These are phyloP conservation scores for Babesia gibsoni DNA, from an alignment of 169 alveolate genomes.

Conservation along the genomic window DNA sequence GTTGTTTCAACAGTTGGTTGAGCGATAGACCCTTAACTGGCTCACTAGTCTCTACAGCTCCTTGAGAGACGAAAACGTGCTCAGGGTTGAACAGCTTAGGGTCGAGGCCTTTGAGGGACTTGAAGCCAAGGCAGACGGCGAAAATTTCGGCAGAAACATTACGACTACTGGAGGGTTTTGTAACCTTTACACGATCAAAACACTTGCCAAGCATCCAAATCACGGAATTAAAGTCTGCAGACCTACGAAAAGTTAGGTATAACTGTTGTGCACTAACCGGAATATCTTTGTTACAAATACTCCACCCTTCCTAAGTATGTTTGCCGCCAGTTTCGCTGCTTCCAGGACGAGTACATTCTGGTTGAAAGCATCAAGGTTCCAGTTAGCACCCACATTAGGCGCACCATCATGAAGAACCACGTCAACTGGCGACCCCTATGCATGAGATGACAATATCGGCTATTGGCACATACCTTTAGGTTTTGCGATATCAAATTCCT, in stretches of 20 bases:
- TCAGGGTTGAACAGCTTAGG: slow-evolving; percentile 93
- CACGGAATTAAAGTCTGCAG: slow-evolving; percentile 94
- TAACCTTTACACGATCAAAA: slow-evolving; percentile 94
- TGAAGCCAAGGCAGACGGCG: slow-evolving; percentile 92
- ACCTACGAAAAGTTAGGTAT: slow-evolving; percentile 88
- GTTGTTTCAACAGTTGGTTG: slow-evolving; percentile 71
- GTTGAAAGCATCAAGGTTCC: slow-evolving; percentile 97
- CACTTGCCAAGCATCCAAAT: slow-evolving; percentile 95
- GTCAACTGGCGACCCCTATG: slow-evolving; percentile 90
- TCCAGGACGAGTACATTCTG: slow-evolving; percentile 93
- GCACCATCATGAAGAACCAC: slow-evolving; percentile 99
- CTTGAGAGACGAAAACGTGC: slow-evolving; percentile 79
- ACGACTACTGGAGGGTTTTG: slow-evolving; percentile 97
- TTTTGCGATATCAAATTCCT: slow-evolving; percentile 47
- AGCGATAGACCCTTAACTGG: slow-evolving; percentile 56
- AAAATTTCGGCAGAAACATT: slow-evolving; percentile 97
- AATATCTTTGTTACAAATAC: slow-evolving; percentile 69
- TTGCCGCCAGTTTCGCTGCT: slow-evolving; percentile 91
- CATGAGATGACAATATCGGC: background rate
- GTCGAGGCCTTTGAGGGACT: slow-evolving; percentile 91
- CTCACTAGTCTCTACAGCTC: slow-evolving; percentile 44
- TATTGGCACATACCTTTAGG: background rate
- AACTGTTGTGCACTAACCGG: slow-evolving; percentile 77
- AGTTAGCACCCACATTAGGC: slow-evolving; percentile 98
- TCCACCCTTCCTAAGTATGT: slow-evolving; percentile 72